phyloP scores from a whole-genome alignment of 164 flowering plant species.

The Houttuynia cordata region DNA sequence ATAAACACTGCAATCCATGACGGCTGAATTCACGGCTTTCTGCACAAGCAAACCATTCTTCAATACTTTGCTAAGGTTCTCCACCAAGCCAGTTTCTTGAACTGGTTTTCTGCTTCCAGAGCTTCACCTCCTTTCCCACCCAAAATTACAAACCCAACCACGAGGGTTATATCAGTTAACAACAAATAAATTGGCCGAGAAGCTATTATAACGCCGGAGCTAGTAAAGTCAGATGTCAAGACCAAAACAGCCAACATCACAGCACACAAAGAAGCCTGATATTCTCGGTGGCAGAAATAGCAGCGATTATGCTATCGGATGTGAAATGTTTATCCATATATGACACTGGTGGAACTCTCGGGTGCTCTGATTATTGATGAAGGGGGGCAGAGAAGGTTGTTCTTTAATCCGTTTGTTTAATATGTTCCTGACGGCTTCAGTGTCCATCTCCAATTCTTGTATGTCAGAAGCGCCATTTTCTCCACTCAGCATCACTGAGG shows the following conservation, averaged over 20 bases:
- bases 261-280: neutral
- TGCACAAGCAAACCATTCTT: slow-evolving; percentile 1
- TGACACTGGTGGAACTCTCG: neutral
- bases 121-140: neutral
- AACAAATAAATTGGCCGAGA: neutral
- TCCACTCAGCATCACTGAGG: no score
- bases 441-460: no score
- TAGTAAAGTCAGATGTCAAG: neutral
- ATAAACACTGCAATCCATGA: slow-evolving; percentile 2
- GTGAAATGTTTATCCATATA: neutral
- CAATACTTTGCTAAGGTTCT: neutral
- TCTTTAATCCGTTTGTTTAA: no score
- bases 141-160: neutral
- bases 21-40: slow-evolving; percentile 1
- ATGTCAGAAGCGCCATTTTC: no score
- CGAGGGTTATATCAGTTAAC: slow-evolving; percentile 1
- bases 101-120: neutral
- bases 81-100: neutral
- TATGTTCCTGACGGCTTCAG: no score
- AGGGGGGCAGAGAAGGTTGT: no score
- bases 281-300: slow-evolving; percentile 1
- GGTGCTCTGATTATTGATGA: no score
- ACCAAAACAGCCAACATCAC: neutral
- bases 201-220: neutral
- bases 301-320: neutral